Conservation (phyloP, 1,284 basidiomycete species). For the Sphagnurus paluster region DNA sequence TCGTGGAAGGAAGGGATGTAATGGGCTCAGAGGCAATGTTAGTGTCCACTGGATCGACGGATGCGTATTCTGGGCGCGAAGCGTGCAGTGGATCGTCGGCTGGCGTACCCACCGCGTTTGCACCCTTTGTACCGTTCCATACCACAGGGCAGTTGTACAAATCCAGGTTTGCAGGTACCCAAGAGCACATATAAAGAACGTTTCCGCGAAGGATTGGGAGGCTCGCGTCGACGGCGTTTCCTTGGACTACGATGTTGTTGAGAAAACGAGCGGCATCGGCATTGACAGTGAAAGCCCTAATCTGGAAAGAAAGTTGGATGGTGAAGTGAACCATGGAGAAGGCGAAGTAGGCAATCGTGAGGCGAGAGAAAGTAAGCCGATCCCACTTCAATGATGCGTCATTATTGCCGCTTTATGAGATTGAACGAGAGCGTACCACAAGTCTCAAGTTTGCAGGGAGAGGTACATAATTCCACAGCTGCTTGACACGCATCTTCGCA, state of each 20-base stretch:
- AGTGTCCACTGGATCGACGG: slow-evolving; percentile 4
- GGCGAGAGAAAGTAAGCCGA: slow-evolving; percentile 65
- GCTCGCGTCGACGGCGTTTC: slow-evolving; percentile 47
- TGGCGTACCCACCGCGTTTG: slow-evolving; percentile 13
- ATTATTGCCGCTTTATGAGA: background rate
- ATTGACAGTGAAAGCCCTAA: slow-evolving; percentile 66
- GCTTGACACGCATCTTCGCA: slow-evolving; percentile 44
- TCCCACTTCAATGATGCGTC: slow-evolving; percentile 53
- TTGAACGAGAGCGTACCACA: slow-evolving; percentile 42
- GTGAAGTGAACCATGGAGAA: slow-evolving; percentile 69
- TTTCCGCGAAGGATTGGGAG: slow-evolving; percentile 51
- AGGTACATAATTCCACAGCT: slow-evolving; percentile 39
- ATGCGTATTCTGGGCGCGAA: background rate
- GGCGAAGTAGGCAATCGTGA: slow-evolving; percentile 64
- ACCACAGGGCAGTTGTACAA: slow-evolving; percentile 54
- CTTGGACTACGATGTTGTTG: slow-evolving; percentile 47
- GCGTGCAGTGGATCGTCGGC: slow-evolving; percentile 8
- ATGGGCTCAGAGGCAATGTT: slow-evolving; percentile 2
- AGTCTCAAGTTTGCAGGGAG: slow-evolving; percentile 48
- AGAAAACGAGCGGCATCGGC: slow-evolving; percentile 55
- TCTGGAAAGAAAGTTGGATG: slow-evolving; percentile 69
- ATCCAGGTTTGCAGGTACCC: slow-evolving; percentile 50
- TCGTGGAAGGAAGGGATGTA: slow-evolving; percentile 3
- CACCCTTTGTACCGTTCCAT: slow-evolving; percentile 45
- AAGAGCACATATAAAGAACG: slow-evolving; percentile 57